Base-by-base conservation (phyloP, 257 asterid species). In the Schizonepeta tenuifolia region DNA sequence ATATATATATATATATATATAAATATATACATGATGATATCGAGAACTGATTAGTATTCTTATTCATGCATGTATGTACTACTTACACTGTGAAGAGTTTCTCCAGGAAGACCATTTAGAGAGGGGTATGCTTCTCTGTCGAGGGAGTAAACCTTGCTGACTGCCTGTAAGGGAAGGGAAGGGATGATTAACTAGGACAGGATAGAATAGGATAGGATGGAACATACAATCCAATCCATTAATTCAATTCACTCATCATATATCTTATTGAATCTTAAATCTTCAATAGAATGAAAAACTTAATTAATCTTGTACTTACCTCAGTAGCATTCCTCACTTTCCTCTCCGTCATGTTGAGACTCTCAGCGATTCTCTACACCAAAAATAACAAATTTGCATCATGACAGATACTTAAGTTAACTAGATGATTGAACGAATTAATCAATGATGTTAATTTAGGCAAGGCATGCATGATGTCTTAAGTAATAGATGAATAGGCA, bases 301-400 rank as follows among this genome's bases (percentile, higher is more conserved):
- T 59, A 14, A 68, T 64, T 31, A 36, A 12, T 38, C 53, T 47
- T 5, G 7, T 5, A 94, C 99, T 0, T 91, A 94, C 99, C 99
- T 94, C 98, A 44, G 95, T 90, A 59, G 99, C 99, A 85, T 94
- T 94, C 80, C 87, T 85, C 81, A 94, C 95, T 85, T 94, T 91
- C 85, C 87, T 88, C 79, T 87, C 88, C 2, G 97, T 85, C 90
- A 94, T 88, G 85, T 89, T 92, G n/a, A 94, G 86, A 62, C 67
- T 73, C 83, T 90, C 92, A 67, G 98, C 98, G 76, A 95, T 92
- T 73, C 77, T 90, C 99, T 94, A 93, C 64, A 28, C n/a, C n/a
- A n/a, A n/a, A n/a, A n/a, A n/a, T n/a, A n/a, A n/a, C n/a, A n/a
- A n/a, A n/a, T n/a, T n/a, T n/a, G n/a, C 28, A 63, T 71, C 38